Percentiles rank a stretch among this genome's conserved stretches.
phyloP scores from a whole-genome alignment of 108 stramenopile species.

The Tribonema minus region DNA sequence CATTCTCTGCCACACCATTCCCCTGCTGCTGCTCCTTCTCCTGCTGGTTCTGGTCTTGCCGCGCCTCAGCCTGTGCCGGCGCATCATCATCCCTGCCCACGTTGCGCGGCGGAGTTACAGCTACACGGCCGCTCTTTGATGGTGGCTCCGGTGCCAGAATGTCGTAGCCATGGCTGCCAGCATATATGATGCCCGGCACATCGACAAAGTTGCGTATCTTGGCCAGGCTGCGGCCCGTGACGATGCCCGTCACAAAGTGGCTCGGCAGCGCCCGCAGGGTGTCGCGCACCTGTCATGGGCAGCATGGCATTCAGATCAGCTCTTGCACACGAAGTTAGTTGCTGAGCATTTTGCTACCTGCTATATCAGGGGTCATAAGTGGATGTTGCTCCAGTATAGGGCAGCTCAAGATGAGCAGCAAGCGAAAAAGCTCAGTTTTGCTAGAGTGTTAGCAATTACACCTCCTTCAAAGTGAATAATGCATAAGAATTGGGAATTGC shows the following conservation, averaged over 20 bases:
- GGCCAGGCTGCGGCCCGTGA: constrained; percentile 29
- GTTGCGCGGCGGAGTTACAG: background rate
- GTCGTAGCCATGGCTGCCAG: constrained; percentile 47
- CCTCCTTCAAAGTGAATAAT: too few species aligned
- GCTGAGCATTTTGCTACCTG: too few species aligned
- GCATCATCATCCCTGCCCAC: background rate
- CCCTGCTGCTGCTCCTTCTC: background rate
- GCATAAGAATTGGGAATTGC: too few species aligned
- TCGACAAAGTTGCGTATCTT: constrained; percentile 41
- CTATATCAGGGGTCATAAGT: too few species aligned
- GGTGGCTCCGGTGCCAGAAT: constrained; percentile 16
- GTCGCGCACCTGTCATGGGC: constrained; percentile 8
- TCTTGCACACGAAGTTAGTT: background rate
- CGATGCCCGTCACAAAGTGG: constrained; percentile 35
- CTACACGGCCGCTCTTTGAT: background rate
- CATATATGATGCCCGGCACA: constrained; percentile 38
- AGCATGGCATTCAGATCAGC: too few species aligned
- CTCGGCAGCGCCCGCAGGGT: constrained; percentile 24
- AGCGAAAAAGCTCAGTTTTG: too few species aligned
- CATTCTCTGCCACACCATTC: background rate
- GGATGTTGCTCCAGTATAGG: too few species aligned
- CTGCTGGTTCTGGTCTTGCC: background rate
- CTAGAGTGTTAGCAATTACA: too few species aligned
- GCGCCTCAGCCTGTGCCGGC: background rate
- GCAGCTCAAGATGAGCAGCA: too few species aligned